Percentiles rank a stretch among this genome's conserved stretches.
These are phyloP conservation scores for Candida nonsorbophila DNA, from an alignment of 805 yeast species.

Conservation along the genomic window DNA sequence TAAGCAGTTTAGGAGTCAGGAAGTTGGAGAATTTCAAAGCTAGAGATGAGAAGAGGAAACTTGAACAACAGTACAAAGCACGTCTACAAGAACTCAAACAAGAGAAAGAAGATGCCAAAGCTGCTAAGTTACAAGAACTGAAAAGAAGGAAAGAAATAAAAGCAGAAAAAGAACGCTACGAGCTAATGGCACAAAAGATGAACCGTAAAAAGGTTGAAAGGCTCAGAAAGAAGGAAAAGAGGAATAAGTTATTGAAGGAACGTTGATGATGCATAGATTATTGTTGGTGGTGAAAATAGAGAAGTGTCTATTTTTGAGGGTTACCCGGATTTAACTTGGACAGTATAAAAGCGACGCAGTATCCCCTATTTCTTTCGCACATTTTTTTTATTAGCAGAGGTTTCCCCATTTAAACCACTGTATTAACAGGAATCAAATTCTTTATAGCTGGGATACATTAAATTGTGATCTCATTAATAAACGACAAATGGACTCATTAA, in stretches of 20 bases:
- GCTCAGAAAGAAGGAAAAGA: slow-evolving; percentile 84
- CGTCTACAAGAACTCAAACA: slow-evolving; percentile 69
- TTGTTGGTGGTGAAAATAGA: no score
- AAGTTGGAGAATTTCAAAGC: slow-evolving; percentile 52
- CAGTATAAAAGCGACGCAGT: slow-evolving; percentile 13
- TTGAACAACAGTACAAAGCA: slow-evolving; percentile 62
- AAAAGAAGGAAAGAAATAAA: slow-evolving; percentile 75
- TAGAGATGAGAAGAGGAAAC: slow-evolving; percentile 60
- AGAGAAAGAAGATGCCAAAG: slow-evolving; percentile 63
- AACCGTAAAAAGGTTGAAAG: slow-evolving; percentile 89
- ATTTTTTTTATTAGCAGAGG: slow-evolving; percentile 1
- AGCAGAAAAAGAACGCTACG: slow-evolving; percentile 87
- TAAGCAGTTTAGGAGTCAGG: slow-evolving; percentile 53
- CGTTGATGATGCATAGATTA: slow-evolving; percentile 40
- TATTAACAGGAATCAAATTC: neutral
- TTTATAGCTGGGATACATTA: slow-evolving; percentile 33
- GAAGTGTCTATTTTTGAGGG: neutral
- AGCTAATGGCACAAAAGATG: slow-evolving; percentile 77
- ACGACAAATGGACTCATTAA: slow-evolving; percentile 61
- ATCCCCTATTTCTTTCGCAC: slow-evolving; percentile 9
- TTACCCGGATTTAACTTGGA: slow-evolving; percentile 14
- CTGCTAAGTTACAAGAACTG: slow-evolving; percentile 47
- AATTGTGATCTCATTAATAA: slow-evolving; percentile 30
- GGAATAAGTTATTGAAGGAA: slow-evolving; percentile 88
- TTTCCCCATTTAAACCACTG: neutral